Percentiles rank a stretch among this genome's conserved stretches.
Evolutionary conservation across 768 basidiomycete species (phyloP).

Genomic region (Glaciozyma martinii): DNA sequence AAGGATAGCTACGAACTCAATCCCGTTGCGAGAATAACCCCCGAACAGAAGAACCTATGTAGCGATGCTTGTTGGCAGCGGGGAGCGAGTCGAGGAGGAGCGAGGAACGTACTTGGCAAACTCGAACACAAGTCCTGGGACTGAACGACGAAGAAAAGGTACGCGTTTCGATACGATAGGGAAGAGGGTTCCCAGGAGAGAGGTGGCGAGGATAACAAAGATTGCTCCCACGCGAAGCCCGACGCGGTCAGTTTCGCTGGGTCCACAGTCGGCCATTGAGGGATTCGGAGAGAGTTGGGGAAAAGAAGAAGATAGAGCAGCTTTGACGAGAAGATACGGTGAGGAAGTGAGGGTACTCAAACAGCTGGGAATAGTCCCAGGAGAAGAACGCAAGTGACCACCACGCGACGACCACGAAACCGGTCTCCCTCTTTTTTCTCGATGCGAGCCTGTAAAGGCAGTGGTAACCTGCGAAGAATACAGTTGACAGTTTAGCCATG

Average conservation of each 20-base stretch:
- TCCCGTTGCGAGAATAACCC: conserved; percentile 35
- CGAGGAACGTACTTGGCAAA: conserved; percentile 32
- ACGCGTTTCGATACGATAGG: conserved; percentile 33
- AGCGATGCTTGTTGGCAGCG: neutral
- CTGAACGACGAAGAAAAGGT: conserved; percentile 8
- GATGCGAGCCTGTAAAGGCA: no score
- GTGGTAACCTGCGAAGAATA: no score
- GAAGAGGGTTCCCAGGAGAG: conserved; percentile 34
- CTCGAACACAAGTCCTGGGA: conserved; percentile 34
- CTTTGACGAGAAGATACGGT: neutral
- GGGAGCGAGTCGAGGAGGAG: neutral
- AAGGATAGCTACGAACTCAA: conserved; percentile 3
- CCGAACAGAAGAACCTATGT: conserved; percentile 27
- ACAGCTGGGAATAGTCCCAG: neutral
- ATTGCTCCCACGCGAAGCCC: conserved; percentile 20
- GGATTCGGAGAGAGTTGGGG: neutral
- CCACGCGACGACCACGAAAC: no score
- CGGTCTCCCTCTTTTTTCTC: no score
- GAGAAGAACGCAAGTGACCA: neutral
- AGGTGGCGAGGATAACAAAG: conserved; percentile 30
- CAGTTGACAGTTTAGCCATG: no score
- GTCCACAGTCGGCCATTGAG: neutral
- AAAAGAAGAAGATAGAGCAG: neutral
- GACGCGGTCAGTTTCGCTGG: conserved; percentile 9
- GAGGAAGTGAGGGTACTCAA: neutral